phyloP scores from a whole-genome alignment of 768 basidiomycete species.

The Lentinus brumalis region DNA sequence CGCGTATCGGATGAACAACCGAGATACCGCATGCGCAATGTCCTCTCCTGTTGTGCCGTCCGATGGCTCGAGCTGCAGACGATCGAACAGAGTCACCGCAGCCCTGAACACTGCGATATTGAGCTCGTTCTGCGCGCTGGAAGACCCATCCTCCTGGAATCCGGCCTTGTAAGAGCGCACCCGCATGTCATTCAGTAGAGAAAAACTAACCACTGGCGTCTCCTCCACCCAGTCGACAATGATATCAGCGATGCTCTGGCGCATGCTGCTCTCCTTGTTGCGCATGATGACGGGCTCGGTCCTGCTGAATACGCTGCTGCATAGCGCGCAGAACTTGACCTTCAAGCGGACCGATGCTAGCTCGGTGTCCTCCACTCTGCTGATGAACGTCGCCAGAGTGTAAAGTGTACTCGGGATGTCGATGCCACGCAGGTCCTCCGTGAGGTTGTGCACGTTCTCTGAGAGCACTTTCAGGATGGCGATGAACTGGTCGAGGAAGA shows the following conservation, averaged over 20 bases:
- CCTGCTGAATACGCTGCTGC: constrained; percentile 66
- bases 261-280: constrained; percentile 59
- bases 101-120: constrained; percentile 77
- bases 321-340: constrained; percentile 73
- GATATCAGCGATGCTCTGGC: constrained; percentile 73
- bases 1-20: constrained; percentile 81
- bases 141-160: constrained; percentile 37
- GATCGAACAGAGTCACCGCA: constrained; percentile 73
- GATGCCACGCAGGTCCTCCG: constrained; percentile 62
- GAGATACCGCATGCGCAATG: constrained; percentile 65
- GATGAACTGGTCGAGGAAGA: constrained; percentile 82
- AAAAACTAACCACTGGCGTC: constrained; percentile 46
- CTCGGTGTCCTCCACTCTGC: constrained; percentile 51
- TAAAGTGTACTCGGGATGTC: constrained; percentile 63
- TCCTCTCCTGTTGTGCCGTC: constrained; percentile 65
- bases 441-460: constrained; percentile 60
- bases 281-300: constrained; percentile 62
- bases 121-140: constrained; percentile 57
- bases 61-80: constrained; percentile 63
- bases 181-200: no score
- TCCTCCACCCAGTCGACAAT: constrained; percentile 81
- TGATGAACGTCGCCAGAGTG: constrained; percentile 57
- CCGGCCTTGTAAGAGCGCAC: not conserved
- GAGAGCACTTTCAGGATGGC: constrained; percentile 74
- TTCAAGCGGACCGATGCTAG: constrained; percentile 62